These are phyloP conservation scores for Trametes cinnabarina DNA, from an alignment of 768 basidiomycete genomes.

Conservation along the genomic window DNA sequence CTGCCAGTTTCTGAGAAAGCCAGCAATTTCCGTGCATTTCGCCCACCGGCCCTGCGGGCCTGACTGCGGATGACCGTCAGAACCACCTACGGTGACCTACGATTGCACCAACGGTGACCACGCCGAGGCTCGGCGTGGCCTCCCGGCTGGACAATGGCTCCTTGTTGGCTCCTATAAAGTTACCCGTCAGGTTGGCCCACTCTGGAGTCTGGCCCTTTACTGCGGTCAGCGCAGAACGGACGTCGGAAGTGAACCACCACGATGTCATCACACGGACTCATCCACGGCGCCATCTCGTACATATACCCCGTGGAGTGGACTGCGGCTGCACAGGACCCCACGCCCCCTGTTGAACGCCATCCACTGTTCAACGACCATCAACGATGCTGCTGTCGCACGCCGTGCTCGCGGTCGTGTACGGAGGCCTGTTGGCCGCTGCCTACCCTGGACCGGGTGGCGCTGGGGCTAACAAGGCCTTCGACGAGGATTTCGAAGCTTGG, in stretches of 20 bases:
- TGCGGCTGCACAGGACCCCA: not conserved
- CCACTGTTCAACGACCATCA: not conserved
- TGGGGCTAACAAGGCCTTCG: not conserved
- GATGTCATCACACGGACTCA: conserved; percentile 1
- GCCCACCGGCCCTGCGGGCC: not conserved
- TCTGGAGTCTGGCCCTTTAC: conserved; percentile 5
- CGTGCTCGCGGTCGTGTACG: conserved; percentile 22
- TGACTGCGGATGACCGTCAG: not conserved
- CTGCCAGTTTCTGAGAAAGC: no score
- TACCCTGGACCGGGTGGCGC: conserved; percentile 3
- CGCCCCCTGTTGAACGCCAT: not conserved
- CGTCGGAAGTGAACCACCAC: not conserved
- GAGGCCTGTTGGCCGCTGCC: conserved; percentile 21
- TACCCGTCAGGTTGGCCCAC: no score
- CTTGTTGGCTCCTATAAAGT: not conserved
- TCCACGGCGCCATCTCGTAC: not conserved
- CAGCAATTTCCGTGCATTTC: not conserved
- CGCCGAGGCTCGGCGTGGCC: conserved; percentile 1
- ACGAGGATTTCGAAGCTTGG: no score
- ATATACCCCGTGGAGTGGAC: not conserved
- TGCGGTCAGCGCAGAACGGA: conserved; percentile 10
- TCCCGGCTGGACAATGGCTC: not conserved
- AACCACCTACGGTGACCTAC: not conserved
- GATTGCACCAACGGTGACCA: no score
- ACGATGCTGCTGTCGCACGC: conserved; percentile 22